These are phyloP conservation scores for Zoysia matrella DNA, from an alignment of 202 grass and related monocot species.

Conservation along the genomic window DNA sequence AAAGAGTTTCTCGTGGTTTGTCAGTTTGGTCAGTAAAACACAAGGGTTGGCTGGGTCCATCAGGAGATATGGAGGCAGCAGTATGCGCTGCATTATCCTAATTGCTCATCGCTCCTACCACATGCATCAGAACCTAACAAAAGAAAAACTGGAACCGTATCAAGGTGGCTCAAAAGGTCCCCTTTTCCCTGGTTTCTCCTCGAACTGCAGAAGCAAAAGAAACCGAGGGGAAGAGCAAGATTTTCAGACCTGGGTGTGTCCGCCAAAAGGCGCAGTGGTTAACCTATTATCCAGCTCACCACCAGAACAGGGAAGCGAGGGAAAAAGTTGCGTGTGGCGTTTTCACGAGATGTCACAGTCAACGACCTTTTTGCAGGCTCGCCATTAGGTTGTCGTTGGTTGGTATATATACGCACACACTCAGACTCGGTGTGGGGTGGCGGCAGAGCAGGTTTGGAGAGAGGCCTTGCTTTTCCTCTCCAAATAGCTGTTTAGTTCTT, in stretches of 20 bases:
- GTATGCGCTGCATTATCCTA: conserved; percentile 16
- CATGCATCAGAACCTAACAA: conserved; percentile 1
- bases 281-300: conserved; percentile 38
- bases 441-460: conserved; percentile 34
- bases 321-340: conserved; percentile 56
- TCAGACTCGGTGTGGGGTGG: conserved; percentile 13
- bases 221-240: conserved; percentile 8
- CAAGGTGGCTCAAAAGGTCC: conserved; percentile 52
- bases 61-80: not conserved
- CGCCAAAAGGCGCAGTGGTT: conserved; percentile 54
- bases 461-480: conserved; percentile 33
- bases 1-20: conserved; percentile 14
- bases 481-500: conserved; percentile 60
- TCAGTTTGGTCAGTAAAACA: conserved; percentile 21
- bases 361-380: conserved; percentile 58
- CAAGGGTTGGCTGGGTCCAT: conserved; percentile 20
- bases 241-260: conserved; percentile 32
- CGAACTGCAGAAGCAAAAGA: conserved; percentile 37
- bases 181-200: conserved; percentile 54
- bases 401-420: conserved; percentile 46
- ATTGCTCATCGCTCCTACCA: conserved; percentile 30
- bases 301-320: conserved; percentile 36
- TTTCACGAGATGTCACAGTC: conserved; percentile 65
- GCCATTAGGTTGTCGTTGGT: conserved; percentile 25
- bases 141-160: conserved; percentile 28